Percentiles rank a stretch among this genome's conserved stretches.
phyloP scores from a whole-genome alignment of 2,329 filamentous ascomycete genomes.

The Pseudopyricularia javanii region DNA sequence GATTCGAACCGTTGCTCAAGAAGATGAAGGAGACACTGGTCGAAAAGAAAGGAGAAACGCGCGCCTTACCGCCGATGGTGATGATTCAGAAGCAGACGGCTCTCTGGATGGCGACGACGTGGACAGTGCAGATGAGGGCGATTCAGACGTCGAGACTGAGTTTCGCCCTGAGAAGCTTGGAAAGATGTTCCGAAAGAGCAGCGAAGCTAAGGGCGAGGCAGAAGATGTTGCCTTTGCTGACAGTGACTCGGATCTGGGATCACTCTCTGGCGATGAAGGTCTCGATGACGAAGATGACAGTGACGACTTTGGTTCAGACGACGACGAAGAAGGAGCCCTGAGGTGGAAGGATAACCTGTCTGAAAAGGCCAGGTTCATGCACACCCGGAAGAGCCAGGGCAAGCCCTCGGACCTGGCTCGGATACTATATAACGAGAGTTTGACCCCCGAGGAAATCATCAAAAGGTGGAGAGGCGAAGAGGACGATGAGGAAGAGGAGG shows the following conservation, averaged over 20 bases:
- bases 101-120: not conserved
- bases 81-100: constrained; percentile 42
- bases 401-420: constrained; percentile 73
- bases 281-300: constrained; percentile 27
- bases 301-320: constrained; percentile 31
- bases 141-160: constrained; percentile 40
- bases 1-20: constrained; percentile 45
- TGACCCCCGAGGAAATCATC: constrained; percentile 65
- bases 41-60: constrained; percentile 46
- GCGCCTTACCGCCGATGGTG: constrained; percentile 42
- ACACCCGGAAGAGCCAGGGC: constrained; percentile 59
- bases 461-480: constrained; percentile 64
- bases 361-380: constrained; percentile 60
- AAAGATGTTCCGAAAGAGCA: constrained; percentile 43
- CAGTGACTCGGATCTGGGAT: constrained; percentile 92
- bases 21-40: constrained; percentile 39
- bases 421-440: constrained; percentile 74
- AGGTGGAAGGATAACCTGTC: constrained; percentile 84
- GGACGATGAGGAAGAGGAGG: constrained; percentile 44
- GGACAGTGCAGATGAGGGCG: constrained; percentile 23
- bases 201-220: constrained; percentile 37
- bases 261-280: constrained; percentile 48
- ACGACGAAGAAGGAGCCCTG: constrained; percentile 60
- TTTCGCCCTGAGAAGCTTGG: constrained; percentile 48
- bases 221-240: constrained; percentile 86